A percentile compares a stretch with the other conserved stretches of the same genome.
These are phyloP conservation scores for Mortierella antarctica DNA, from an alignment of 192 early-diverging fungal species.

Conservation along the genomic window DNA sequence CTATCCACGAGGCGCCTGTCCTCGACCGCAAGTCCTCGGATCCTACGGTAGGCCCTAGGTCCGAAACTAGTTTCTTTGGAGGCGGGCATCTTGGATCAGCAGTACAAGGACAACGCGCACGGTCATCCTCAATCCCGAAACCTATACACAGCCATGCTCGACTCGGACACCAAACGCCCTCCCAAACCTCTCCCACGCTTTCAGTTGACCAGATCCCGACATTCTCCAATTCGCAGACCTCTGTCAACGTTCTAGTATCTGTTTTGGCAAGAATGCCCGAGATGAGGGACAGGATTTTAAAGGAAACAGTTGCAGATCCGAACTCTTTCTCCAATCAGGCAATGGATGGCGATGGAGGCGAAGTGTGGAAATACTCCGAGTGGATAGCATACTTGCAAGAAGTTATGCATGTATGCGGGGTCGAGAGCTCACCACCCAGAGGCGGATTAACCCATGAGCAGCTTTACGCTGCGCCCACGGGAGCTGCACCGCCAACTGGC, in stretches of 20 bases:
- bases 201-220: conserved; percentile 31
- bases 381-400: conserved; percentile 46
- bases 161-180: conserved; percentile 5
- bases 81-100: not conserved
- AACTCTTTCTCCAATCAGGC: not conserved
- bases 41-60: not conserved
- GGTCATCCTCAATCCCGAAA: conserved; percentile 45
- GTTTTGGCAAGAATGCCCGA: conserved; percentile 32
- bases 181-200: conserved; percentile 13
- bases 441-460: not conserved
- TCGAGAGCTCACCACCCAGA: not conserved
- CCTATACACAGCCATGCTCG: conserved; percentile 11
- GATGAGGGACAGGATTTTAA: conserved; percentile 20
- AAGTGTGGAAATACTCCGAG: conserved; percentile 12
- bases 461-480: not conserved
- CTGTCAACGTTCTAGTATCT: conserved; percentile 24
- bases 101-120: conserved; percentile 17
- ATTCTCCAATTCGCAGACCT: conserved; percentile 31
- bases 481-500: not conserved
- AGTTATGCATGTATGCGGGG: conserved; percentile 38
- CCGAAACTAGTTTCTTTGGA: conserved; percentile 27
- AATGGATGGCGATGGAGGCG: not conserved
- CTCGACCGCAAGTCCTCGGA: not conserved
- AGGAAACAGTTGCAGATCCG: conserved; percentile 30
- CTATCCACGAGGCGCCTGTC: conserved; percentile 30